A percentile compares a stretch with the other conserved stretches of the same genome.
Conservation (phyloP, 768 basidiomycete species). For the Russula dissimulans region DNA sequence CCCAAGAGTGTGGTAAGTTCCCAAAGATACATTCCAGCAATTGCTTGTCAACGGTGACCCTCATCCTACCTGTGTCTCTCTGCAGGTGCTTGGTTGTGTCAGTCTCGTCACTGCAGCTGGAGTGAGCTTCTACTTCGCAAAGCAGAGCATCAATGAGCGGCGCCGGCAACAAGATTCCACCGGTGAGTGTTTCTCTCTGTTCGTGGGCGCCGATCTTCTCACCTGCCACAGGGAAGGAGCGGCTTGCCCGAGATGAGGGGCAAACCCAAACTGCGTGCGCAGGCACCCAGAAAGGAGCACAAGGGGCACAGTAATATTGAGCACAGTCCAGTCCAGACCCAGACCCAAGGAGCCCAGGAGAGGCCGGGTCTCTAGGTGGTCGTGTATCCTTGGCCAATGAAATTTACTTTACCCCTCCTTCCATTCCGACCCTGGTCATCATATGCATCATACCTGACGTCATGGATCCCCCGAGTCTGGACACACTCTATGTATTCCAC, state of each 20-base stretch:
- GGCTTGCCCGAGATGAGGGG: constrained; percentile 1
- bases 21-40: too few species aligned
- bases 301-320: background rate
- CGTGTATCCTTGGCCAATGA: too few species aligned
- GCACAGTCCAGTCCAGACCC: too few species aligned
- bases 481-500: too few species aligned
- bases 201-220: background rate
- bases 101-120: constrained; percentile 30
- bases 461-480: too few species aligned
- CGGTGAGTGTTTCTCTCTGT: constrained; percentile 21
- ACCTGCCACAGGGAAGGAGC: constrained; percentile 3
- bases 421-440: too few species aligned
- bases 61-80: too few species aligned
- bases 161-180: constrained; percentile 25
- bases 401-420: too few species aligned
- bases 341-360: too few species aligned
- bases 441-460: too few species aligned
- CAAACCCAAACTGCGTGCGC: background rate
- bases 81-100: constrained; percentile 29
- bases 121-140: constrained; percentile 32
- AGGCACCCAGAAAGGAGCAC: background rate
- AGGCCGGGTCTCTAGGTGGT: too few species aligned
- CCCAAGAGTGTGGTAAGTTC: constrained; percentile 13
- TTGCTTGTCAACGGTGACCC: background rate
- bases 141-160: constrained; percentile 30